Percentiles rank a stretch among this genome's conserved stretches.
phyloP scores from a whole-genome alignment of 139 green algal genomes.

The Chlorella sp. region DNA sequence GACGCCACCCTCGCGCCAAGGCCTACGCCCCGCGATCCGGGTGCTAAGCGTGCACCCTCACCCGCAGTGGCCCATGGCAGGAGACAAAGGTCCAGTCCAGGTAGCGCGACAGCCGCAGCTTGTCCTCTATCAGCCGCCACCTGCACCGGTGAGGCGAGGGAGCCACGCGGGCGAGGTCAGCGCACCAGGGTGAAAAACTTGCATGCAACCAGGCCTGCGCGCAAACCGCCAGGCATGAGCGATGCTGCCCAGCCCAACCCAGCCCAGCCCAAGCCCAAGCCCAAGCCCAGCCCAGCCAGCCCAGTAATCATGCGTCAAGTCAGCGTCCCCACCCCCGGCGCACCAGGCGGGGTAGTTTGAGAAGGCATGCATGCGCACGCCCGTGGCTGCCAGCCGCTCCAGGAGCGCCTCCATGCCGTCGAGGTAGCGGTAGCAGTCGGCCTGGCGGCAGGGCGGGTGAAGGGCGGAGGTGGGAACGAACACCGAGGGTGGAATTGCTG shows the following conservation, averaged over 20 bases:
- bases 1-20: background rate
- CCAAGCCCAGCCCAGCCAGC: no score
- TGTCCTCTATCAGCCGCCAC: constrained; percentile 78
- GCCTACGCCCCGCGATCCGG: no score
- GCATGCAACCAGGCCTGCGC: no score
- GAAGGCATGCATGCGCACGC: constrained; percentile 36
- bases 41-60: constrained; percentile 11
- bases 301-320: no score
- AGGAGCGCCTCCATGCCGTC: constrained; percentile 84
- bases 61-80: constrained; percentile 78
- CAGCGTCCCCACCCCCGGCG: no score
- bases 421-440: constrained; percentile 76
- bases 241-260: no score
- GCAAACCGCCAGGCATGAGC: no score
- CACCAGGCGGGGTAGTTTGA: constrained; percentile 13
- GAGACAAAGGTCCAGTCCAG: constrained; percentile 88
- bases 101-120: constrained; percentile 73
- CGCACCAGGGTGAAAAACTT: no score
- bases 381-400: constrained; percentile 49
- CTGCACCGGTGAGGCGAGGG: no score
- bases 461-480: background rate
- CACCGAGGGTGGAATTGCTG: background rate
- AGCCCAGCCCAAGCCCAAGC: no score
- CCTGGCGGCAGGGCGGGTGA: background rate
- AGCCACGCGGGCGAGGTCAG: no score